Evolutionary conservation across 306 rosid genomes (phyloP).

Genomic region (Trichosanthes truncata): DNA sequence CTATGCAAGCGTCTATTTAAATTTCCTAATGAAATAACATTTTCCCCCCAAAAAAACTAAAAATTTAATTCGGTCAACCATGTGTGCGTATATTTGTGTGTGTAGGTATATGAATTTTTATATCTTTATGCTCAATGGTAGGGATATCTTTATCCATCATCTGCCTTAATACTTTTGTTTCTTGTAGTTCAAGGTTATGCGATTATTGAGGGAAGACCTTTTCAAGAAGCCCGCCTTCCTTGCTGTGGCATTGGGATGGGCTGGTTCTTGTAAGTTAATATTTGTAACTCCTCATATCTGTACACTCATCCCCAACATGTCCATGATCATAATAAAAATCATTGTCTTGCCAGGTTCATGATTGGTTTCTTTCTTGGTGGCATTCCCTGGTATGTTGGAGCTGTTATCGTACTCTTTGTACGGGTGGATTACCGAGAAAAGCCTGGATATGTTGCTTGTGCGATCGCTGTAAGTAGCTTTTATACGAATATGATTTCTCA

Average conservation of each 20-base stretch:
- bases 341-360: conserved; percentile 46
- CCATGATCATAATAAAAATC: neutral
- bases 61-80: too few species aligned
- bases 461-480: conserved; percentile 57
- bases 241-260: conserved; percentile 75
- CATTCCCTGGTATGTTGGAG: conserved; percentile 69
- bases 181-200: conserved; percentile 42
- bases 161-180: neutral
- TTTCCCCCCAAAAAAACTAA: too few species aligned
- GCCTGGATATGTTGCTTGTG: conserved; percentile 76
- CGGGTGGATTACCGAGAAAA: conserved; percentile 70
- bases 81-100: too few species aligned
- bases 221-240: conserved; percentile 46
- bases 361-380: conserved; percentile 71
- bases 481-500: neutral
- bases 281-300: neutral
- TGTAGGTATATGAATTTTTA: neutral
- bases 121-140: neutral
- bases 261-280: conserved; percentile 66
- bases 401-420: conserved; percentile 45
- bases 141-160: neutral
- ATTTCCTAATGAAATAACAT: too few species aligned
- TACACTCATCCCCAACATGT: neutral
- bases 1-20: too few species aligned
- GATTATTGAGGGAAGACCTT: conserved; percentile 43